Conservation (phyloP, 2,329 filamentous ascomycete species). For the Phaeosphaeria sp. region DNA sequence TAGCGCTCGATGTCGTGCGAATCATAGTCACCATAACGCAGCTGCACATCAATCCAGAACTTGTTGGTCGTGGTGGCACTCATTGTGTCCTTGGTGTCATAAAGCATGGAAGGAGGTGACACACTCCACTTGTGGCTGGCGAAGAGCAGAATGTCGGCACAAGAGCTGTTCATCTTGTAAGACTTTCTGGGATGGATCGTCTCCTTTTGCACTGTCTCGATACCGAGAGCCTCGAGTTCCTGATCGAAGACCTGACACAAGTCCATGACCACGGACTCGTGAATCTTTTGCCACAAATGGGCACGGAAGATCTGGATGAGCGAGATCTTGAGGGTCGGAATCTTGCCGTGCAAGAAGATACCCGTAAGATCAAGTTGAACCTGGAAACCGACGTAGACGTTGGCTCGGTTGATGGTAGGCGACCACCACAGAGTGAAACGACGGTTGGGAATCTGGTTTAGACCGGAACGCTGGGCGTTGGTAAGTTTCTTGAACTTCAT, state of each 20-base stretch:
- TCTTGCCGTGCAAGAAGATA: constrained; percentile 99
- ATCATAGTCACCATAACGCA: constrained; percentile 97
- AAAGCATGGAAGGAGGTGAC: constrained; percentile 87
- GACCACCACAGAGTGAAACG: constrained; percentile 99
- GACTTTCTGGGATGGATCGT: constrained; percentile 99
- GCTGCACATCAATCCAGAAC: constrained; percentile 97
- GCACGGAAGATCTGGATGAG: constrained; percentile 99
- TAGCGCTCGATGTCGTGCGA: constrained; percentile 99
- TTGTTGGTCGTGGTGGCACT: constrained; percentile 96
- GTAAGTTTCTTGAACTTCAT: constrained; percentile 99
- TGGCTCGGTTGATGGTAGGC: constrained; percentile 86
- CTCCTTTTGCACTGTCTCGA: constrained; percentile 98
- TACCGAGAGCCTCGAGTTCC: constrained; percentile 91
- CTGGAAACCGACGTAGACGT: constrained; percentile 99
- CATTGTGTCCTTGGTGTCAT: constrained; percentile 95
- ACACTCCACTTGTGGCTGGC: constrained; percentile 99
- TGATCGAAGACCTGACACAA: constrained; percentile 98
- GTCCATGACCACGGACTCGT: constrained; percentile 99
- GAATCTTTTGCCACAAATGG: constrained; percentile 99
- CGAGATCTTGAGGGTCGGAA: constrained; percentile 96
- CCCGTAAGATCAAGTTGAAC: constrained; percentile 97
- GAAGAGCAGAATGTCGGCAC: constrained; percentile 95
- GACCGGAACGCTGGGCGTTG: constrained; percentile 93
- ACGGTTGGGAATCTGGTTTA: constrained; percentile 98
- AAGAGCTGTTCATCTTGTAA: constrained; percentile 99